Conservation (phyloP, 2,329 filamentous ascomycete species). For the Clonostachys chloroleuca region DNA sequence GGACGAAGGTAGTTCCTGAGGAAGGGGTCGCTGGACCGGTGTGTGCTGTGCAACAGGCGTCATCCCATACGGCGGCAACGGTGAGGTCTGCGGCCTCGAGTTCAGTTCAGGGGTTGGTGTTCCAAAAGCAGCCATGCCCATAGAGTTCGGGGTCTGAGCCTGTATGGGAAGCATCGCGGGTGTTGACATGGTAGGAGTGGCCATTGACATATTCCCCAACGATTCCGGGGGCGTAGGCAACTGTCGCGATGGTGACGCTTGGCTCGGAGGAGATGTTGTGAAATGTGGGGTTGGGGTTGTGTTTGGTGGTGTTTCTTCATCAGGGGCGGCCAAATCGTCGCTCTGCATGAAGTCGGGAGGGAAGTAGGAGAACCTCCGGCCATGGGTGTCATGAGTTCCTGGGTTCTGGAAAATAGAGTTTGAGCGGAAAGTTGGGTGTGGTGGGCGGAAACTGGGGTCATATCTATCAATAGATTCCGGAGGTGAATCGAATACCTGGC, state of each 20-base stretch:
- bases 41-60: constrained; percentile 21
- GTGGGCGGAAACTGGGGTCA: constrained; percentile 31
- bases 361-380: constrained; percentile 60
- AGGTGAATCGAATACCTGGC: constrained; percentile 52
- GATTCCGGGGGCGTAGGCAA: constrained; percentile 41
- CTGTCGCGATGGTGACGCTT: constrained; percentile 16
- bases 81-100: constrained; percentile 1
- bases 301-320: constrained; percentile 26
- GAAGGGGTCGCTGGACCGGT: constrained; percentile 34
- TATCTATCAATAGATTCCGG: constrained; percentile 47
- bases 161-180: constrained; percentile 23
- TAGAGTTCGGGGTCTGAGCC: background rate
- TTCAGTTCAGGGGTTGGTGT: background rate
- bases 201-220: constrained; percentile 20
- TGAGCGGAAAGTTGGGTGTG: constrained; percentile 56
- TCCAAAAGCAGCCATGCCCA: background rate
- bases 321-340: constrained; percentile 18
- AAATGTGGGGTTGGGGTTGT: constrained; percentile 17
- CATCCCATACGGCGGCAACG: constrained; percentile 3
- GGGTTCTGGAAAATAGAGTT: constrained; percentile 64
- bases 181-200: constrained; percentile 30
- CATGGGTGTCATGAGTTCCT: constrained; percentile 44
- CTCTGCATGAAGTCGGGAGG: constrained; percentile 46
- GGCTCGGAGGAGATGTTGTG: constrained; percentile 16
- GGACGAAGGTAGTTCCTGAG: constrained; percentile 24